A percentile compares a stretch with the other conserved stretches of the same genome.
These are phyloP conservation scores for Russula emetica DNA, from an alignment of 768 basidiomycete species.

Conservation along the genomic window DNA sequence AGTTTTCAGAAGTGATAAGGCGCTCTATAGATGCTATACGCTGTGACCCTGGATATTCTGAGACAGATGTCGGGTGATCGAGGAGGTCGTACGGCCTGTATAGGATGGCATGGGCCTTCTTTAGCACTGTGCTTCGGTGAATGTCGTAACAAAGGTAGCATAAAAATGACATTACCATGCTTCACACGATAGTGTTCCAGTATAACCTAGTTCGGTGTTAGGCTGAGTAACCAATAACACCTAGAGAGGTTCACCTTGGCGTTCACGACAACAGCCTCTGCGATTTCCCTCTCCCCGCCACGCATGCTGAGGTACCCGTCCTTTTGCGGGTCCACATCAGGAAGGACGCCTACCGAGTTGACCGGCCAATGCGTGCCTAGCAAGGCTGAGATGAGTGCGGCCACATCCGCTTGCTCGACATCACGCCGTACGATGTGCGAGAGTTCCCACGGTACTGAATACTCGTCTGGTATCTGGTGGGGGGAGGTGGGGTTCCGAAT, in stretches of 20 bases:
- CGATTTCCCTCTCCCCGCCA: constrained; percentile 47
- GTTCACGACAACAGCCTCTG: constrained; percentile 57
- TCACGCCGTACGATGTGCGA: constrained; percentile 59
- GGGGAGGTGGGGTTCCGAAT: constrained; percentile 47
- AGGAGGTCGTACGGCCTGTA: constrained; percentile 61
- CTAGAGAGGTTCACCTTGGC: constrained; percentile 42
- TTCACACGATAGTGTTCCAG: constrained; percentile 76
- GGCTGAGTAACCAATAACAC: background rate
- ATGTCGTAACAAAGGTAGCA: background rate
- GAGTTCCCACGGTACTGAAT: constrained; percentile 62
- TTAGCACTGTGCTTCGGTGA: constrained; percentile 47
- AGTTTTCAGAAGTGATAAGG: constrained; percentile 42
- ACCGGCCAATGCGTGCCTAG: constrained; percentile 72
- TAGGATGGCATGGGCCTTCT: constrained; percentile 50
- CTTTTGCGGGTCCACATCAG: constrained; percentile 59
- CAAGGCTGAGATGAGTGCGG: constrained; percentile 71
- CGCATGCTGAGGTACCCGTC: constrained; percentile 54
- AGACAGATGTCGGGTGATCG: constrained; percentile 33
- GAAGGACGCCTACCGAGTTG: constrained; percentile 77
- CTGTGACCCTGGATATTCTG: constrained; percentile 36
- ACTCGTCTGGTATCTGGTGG: constrained; percentile 56
- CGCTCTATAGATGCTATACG: constrained; percentile 43
- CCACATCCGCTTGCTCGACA: constrained; percentile 79
- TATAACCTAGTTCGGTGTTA: constrained; percentile 44
- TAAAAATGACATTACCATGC: constrained; percentile 47